phyloP scores from a whole-genome alignment of 768 basidiomycete species.

The Terana coerulea region DNA sequence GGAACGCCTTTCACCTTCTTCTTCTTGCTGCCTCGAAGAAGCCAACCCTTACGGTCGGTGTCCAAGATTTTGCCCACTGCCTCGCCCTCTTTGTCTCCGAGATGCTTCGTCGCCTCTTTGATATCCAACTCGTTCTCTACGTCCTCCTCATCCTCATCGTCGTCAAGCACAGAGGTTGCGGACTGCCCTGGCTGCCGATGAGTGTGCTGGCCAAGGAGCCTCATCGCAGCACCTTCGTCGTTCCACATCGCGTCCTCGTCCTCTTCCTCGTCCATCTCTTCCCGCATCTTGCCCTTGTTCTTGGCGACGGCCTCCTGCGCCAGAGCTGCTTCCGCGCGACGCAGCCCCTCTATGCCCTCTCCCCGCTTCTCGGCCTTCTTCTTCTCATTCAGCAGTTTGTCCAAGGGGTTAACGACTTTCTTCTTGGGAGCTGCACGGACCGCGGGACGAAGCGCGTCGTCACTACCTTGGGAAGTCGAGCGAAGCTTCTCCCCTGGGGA shows the following conservation, averaged over 20 bases:
- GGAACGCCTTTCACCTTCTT: conserved; percentile 21
- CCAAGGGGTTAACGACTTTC: conserved; percentile 45
- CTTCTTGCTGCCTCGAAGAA: conserved; percentile 8
- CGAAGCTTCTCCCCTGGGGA: conserved; percentile 1
- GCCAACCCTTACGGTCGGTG: conserved; percentile 13
- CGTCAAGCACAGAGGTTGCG: not conserved
- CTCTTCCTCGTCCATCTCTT: conserved; percentile 24
- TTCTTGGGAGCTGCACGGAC: conserved; percentile 12
- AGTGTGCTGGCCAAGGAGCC: not conserved
- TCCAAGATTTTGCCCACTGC: conserved; percentile 29
- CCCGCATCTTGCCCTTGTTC: conserved; percentile 13
- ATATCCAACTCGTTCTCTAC: conserved; percentile 12
- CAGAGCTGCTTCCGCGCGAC: conserved; percentile 15
- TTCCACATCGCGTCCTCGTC: conserved; percentile 15
- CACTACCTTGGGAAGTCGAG: conserved; percentile 3
- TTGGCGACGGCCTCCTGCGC: not conserved
- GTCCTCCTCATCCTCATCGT: conserved; percentile 15
- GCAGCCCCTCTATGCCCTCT: conserved; percentile 18
- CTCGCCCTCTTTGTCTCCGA: conserved; percentile 26
- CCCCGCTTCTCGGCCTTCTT: conserved; percentile 20
- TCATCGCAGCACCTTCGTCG: conserved; percentile 9
- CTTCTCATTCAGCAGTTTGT: conserved; percentile 31
- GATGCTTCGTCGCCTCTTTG: conserved; percentile 23
- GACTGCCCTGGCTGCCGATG: not conserved
- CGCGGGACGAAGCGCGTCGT: not conserved